Evolutionary conservation across 2,329 filamentous ascomycete genomes (phyloP).

Genomic region (Shiraia bambusicola): DNA sequence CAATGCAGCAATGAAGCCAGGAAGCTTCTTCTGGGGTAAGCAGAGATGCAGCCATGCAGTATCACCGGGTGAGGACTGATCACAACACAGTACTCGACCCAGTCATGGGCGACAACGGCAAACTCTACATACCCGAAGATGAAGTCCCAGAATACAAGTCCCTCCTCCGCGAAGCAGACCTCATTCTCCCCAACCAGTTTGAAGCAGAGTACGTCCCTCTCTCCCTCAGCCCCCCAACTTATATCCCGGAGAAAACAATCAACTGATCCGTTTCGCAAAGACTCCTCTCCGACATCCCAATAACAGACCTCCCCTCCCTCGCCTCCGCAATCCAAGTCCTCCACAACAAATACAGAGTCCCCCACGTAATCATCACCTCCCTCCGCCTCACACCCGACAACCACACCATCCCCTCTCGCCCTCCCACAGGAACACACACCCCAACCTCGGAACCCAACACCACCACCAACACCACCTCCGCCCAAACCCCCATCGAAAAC

Average conservation of each 20-base stretch:
- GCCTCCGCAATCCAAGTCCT: conserved; percentile 73
- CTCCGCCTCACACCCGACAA: conserved; percentile 66
- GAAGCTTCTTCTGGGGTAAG: conserved; percentile 84
- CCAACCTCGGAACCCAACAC: conserved; percentile 20
- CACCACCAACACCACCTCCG: conserved; percentile 10
- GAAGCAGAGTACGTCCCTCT: conserved; percentile 75
- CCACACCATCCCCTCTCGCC: conserved; percentile 41
- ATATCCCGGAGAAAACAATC: no score
- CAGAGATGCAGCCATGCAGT: background rate
- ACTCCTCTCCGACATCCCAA: conserved; percentile 80
- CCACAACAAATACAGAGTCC: conserved; percentile 73
- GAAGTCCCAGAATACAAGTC: conserved; percentile 88
- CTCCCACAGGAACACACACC: conserved; percentile 23
- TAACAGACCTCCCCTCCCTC: conserved; percentile 72
- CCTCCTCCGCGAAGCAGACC: conserved; percentile 76
- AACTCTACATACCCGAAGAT: conserved; percentile 86
- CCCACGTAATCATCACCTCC: conserved; percentile 91
- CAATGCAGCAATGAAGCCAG: conserved; percentile 62
- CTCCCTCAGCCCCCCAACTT: no score
- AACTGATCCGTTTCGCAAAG: conserved; percentile 49
- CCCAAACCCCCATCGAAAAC: conserved; percentile 30
- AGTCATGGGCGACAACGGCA: conserved; percentile 96
- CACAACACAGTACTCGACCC: conserved; percentile 73
- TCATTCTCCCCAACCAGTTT: conserved; percentile 95
- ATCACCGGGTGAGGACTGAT: conserved; percentile 16